phyloP scores from a whole-genome alignment of 306 rosid species.

The Dryas alaskensis region DNA sequence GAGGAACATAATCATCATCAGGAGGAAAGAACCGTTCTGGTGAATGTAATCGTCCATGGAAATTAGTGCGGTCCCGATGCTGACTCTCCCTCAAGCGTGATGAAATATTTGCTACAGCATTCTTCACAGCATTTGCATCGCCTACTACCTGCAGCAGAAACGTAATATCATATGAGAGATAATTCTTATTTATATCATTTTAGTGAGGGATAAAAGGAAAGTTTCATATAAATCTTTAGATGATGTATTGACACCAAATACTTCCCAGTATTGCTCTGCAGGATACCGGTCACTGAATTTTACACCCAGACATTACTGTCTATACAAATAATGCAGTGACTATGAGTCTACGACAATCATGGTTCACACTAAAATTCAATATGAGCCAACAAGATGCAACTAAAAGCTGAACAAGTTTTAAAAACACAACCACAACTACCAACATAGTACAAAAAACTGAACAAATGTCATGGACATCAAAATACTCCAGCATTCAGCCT shows the following conservation, averaged over 20 bases:
- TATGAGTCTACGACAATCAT: not conserved
- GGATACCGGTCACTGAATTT: not conserved
- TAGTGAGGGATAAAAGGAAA: not conserved
- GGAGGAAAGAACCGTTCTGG: slow-evolving; percentile 79
- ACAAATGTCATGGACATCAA: not conserved
- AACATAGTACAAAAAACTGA: not conserved
- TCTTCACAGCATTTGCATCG: slow-evolving; percentile 68
- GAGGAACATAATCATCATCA: slow-evolving; percentile 77
- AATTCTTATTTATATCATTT: not conserved
- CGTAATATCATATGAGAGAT: not conserved
- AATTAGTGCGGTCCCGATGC: slow-evolving; percentile 86
- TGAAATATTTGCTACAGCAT: slow-evolving; percentile 64
- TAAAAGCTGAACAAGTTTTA: not conserved
- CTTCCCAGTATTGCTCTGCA: not conserved
- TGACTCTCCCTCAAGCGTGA: slow-evolving; percentile 98
- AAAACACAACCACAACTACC: not conserved
- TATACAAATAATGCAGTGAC: not conserved
- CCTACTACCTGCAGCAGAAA: slow-evolving; percentile 76
- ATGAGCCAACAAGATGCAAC: slow-evolving; percentile 10
- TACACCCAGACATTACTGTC: not conserved
- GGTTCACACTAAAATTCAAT: not conserved
- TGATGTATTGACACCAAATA: not conserved
- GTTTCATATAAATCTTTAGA: not conserved
- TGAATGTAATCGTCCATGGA: slow-evolving; percentile 78
- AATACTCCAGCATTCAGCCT: not conserved